Conservation (phyloP, 1,284 basidiomycete genomes). For the Exobasidium rhododendri region DNA sequence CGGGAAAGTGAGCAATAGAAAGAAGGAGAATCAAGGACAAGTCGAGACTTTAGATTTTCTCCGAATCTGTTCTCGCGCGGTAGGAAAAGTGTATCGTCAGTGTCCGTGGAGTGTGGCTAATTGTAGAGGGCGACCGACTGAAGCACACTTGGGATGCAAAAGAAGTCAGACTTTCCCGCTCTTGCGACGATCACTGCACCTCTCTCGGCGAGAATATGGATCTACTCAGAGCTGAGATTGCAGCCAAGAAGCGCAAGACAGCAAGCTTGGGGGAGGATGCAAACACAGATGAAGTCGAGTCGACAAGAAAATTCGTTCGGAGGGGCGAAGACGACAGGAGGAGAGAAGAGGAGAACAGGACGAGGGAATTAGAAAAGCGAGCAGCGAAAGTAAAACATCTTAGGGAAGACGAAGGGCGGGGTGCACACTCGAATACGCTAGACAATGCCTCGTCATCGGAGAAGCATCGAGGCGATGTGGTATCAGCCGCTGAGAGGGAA, state of each 20-base stretch:
- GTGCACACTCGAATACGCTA: constrained; percentile 1
- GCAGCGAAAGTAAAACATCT: constrained; percentile 1
- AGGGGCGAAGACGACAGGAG: constrained; percentile 42
- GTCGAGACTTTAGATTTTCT: too few species aligned
- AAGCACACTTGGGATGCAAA: too few species aligned
- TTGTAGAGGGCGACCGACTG: too few species aligned
- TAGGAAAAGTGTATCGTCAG: too few species aligned
- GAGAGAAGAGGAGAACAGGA: constrained; percentile 25
- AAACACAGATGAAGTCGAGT: constrained; percentile 18
- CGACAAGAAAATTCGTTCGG: constrained; percentile 28
- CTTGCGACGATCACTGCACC: too few species aligned
- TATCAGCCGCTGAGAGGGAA: constrained; percentile 7
- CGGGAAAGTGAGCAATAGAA: too few species aligned
- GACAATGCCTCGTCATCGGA: neutral
- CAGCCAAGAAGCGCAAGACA: constrained; percentile 72
- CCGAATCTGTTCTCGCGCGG: too few species aligned
- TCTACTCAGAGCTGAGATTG: constrained; percentile 81
- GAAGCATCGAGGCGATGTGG: constrained; percentile 8
- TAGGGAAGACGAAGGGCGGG: neutral
- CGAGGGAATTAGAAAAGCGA: constrained; percentile 17
- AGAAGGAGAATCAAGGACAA: too few species aligned
- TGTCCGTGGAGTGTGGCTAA: too few species aligned
- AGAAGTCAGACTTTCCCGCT: too few species aligned
- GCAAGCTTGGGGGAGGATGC: constrained; percentile 25
- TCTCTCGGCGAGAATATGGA: constrained; percentile 67